phyloP scores from a whole-genome alignment of 208 protist species.

The Leishmania amazonensis region DNA sequence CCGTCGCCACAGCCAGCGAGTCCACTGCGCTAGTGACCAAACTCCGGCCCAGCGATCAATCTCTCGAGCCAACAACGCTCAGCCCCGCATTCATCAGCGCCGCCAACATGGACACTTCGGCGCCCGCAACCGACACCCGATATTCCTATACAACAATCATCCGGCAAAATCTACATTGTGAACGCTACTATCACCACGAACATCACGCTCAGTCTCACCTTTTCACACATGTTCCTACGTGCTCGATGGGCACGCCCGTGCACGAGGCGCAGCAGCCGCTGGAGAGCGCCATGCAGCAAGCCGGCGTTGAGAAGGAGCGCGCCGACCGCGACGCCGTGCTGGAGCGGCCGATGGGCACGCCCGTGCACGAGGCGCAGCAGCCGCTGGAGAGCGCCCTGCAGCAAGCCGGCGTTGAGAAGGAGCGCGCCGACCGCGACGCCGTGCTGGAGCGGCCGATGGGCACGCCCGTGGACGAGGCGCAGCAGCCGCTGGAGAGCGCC shows the following conservation, averaged over 20 bases:
- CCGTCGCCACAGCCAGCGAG: neutral
- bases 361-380: neutral
- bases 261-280: neutral
- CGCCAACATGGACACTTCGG: too few species aligned
- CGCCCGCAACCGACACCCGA: too few species aligned
- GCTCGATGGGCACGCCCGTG: neutral
- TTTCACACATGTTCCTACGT: too few species aligned
- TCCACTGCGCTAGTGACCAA: neutral
- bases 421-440: neutral
- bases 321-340: neutral
- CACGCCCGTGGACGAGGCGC: neutral
- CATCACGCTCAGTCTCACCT: neutral
- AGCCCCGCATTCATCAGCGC: neutral
- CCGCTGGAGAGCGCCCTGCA: slow-evolving; percentile 3
- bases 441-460: neutral
- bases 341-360: neutral
- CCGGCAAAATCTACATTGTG: neutral
- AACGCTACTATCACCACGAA: neutral
- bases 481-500: neutral
- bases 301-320: neutral
- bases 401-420: neutral
- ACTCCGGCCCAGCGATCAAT: neutral
- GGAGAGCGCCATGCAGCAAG: neutral
- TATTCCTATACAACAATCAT: neutral
- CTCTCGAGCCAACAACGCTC: neutral